Evolutionary conservation across 176 grass and related monocot species (phyloP).

Genomic region (Triticum turgidum): DNA sequence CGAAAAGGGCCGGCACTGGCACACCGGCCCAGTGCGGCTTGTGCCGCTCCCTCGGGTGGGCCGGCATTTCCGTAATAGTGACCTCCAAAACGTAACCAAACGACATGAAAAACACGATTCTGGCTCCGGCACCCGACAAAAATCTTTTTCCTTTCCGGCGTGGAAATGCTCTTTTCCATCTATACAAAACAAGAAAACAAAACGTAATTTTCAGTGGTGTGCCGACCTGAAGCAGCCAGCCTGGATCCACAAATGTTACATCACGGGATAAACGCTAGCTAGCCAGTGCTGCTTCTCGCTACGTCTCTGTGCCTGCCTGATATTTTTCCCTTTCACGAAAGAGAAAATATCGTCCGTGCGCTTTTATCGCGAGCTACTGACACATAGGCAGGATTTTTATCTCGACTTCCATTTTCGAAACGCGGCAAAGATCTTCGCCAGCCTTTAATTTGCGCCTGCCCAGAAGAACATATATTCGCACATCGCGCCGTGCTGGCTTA

Average conservation of each 20-base stretch:
- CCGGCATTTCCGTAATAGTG: too few relatives aligned
- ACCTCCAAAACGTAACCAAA: not conserved
- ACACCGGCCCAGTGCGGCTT: too few relatives aligned
- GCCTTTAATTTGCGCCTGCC: not conserved
- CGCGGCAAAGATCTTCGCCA: not conserved
- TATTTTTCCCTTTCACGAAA: not conserved
- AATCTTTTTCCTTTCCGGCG: too few relatives aligned
- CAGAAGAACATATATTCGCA: too few relatives aligned
- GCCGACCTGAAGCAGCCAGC: conserved; percentile 2
- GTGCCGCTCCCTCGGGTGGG: too few relatives aligned
- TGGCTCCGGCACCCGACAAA: not conserved
- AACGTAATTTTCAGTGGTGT: not conserved
- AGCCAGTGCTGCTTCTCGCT: not conserved
- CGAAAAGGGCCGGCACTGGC: too few relatives aligned
- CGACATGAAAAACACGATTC: too few relatives aligned
- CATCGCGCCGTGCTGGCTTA: too few relatives aligned
- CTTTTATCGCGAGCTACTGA: not conserved
- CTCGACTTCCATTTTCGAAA: not conserved
- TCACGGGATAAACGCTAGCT: conserved; percentile 8
- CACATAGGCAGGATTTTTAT: not conserved
- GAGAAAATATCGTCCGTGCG: not conserved
- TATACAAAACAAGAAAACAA: not conserved
- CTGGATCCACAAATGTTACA: conserved; percentile 15
- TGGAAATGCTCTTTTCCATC: not conserved
- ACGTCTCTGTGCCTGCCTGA: not conserved